phyloP scores from a whole-genome alignment of 352 stramenopile species.

The Stephanocyclus meneghinianus region DNA sequence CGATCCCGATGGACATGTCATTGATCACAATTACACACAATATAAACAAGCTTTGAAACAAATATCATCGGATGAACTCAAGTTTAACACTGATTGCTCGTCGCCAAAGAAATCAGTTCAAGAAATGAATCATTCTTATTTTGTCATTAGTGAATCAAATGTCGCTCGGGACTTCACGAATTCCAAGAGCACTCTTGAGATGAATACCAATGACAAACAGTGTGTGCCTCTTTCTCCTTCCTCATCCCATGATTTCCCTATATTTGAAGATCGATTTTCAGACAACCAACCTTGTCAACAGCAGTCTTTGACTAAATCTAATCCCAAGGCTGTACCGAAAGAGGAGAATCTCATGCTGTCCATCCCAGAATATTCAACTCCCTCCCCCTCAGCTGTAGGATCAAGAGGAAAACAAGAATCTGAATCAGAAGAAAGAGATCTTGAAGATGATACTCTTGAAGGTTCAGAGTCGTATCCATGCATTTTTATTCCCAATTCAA shows the following conservation, averaged over 20 bases:
- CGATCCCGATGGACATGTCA: too few relatives aligned
- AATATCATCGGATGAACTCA: neutral
- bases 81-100: neutral
- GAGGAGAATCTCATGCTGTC: too few relatives aligned
- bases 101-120: neutral
- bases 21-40: too few relatives aligned
- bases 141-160: slow-evolving; percentile 3
- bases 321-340: too few relatives aligned
- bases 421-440: neutral
- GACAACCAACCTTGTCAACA: neutral
- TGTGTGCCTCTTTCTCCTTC: neutral
- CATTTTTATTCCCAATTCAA: neutral
- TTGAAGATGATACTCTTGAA: too few relatives aligned
- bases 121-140: neutral
- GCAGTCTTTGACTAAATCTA: too few relatives aligned
- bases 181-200: slow-evolving; percentile 2
- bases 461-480: neutral
- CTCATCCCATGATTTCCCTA: neutral
- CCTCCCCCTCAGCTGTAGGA: neutral
- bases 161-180: neutral
- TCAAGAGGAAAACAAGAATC: neutral
- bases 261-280: neutral
- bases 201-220: neutral
- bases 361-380: too few relatives aligned
- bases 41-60: neutral